phyloP scores from a whole-genome alignment of 768 basidiomycete genomes.

The Hypsizygus marmoreus region DNA sequence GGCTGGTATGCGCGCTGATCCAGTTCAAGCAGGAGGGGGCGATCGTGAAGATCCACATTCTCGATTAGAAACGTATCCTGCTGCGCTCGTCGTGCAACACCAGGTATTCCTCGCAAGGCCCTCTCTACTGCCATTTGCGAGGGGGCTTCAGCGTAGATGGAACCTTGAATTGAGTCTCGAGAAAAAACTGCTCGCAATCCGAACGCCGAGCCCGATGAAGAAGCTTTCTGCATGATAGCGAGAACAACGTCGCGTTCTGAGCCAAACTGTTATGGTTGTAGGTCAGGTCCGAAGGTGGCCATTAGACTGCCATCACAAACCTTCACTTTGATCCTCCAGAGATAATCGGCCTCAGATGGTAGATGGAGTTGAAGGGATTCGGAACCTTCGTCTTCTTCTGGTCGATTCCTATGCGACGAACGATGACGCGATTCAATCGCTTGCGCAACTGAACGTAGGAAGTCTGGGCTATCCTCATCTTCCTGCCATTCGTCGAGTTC shows the following conservation, averaged over 20 bases:
- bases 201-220: not conserved
- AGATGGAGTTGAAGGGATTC: no score
- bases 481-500: no score
- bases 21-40: not conserved
- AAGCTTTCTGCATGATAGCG: not conserved
- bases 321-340: no score
- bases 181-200: not conserved
- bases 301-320: no score
- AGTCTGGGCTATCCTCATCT: no score
- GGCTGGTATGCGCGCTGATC: not conserved
- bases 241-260: conserved; percentile 2
- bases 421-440: no score
- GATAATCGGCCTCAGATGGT: no score
- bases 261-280: no score
- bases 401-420: no score
- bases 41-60: not conserved
- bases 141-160: not conserved
- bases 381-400: no score
- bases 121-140: not conserved
- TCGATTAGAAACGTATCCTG: not conserved
- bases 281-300: no score
- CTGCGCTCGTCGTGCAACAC: not conserved
- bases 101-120: not conserved
- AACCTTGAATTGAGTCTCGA: not conserved
- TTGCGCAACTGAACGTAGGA: no score